Percentiles rank a stretch among this genome's conserved stretches.
phyloP scores from a whole-genome alignment of 331 rosid genomes.

The Malus hybrid region DNA sequence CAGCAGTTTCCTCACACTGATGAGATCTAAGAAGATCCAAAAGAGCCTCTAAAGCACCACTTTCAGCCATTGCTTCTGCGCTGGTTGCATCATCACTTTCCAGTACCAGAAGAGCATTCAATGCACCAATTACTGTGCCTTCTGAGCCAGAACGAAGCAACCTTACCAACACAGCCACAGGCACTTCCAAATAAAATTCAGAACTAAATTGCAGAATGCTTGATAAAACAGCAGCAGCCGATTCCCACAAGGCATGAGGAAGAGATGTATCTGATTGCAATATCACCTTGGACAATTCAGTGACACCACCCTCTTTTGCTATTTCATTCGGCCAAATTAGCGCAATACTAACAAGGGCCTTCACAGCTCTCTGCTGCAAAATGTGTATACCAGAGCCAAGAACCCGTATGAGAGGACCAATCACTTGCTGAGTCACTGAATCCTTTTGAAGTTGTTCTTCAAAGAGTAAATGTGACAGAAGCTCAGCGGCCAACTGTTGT shows the following conservation, averaged over 20 bases:
- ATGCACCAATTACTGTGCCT: conserved; percentile 75
- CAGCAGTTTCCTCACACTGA: conserved; percentile 94
- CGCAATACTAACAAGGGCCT: conserved; percentile 89
- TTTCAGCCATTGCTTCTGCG: conserved; percentile 99
- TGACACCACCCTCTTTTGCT: conserved; percentile 94
- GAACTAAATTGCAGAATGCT: conserved; percentile 94
- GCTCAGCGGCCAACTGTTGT: conserved; percentile 96
- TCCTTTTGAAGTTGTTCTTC: conserved; percentile 92
- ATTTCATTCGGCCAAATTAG: conserved; percentile 94
- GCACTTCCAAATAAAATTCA: conserved; percentile 92
- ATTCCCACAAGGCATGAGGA: conserved; percentile 96
- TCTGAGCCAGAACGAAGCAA: conserved; percentile 94
- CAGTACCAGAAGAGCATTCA: conserved; percentile 90
- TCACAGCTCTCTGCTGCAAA: conserved; percentile 95
- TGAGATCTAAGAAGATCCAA: conserved; percentile 91
- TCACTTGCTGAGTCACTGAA: conserved; percentile 78
- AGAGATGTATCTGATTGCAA: conserved; percentile 88
- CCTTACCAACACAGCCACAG: conserved; percentile 91
- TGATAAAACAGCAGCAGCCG: conserved; percentile 87
- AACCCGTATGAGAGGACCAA: conserved; percentile 84
- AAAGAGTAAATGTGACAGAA: conserved; percentile 81
- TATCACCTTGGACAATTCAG: conserved; percentile 83
- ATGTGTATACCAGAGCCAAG: conserved; percentile 89
- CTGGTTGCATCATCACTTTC: conserved; percentile 93
- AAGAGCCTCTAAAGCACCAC: conserved; percentile 98